Evolutionary conservation across 78 protist genomes (phyloP).

Genomic region (Dictyostelium brefeldianum): DNA sequence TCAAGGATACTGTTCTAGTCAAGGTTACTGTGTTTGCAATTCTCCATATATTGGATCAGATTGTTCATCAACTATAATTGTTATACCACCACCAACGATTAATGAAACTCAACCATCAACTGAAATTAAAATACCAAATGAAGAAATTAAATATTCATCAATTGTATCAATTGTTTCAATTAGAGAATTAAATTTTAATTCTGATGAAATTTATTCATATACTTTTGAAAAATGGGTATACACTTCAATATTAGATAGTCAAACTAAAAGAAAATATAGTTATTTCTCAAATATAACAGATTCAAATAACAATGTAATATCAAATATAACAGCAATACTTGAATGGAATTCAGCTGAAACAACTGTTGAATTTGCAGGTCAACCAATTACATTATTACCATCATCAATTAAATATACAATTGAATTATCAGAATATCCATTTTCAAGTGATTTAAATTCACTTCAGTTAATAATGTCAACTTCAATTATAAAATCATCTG

Average conservation of each 20-base stretch:
- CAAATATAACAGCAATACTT: background rate
- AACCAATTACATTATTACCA: background rate
- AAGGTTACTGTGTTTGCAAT: slow-evolving; percentile 2
- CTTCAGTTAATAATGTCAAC: slow-evolving; percentile 4
- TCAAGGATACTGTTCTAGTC: background rate
- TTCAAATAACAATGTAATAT: background rate
- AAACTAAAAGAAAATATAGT: background rate
- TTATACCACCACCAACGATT: background rate
- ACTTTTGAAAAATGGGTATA: slow-evolving; percentile 1
- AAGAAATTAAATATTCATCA: background rate
- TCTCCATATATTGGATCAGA: slow-evolving; percentile 3
- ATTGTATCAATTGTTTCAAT: background rate
- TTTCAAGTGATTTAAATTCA: background rate
- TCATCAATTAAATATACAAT: slow-evolving; percentile 23
- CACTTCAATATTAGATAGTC: background rate
- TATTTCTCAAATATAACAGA: background rate
- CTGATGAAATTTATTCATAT: background rate
- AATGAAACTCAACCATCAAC: background rate
- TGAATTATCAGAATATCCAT: background rate
- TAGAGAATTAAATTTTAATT: background rate
- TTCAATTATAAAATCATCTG: background rate
- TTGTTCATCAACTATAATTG: background rate
- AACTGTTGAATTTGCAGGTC: background rate
- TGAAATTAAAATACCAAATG: background rate
- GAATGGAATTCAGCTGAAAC: background rate